Evolutionary conservation across 2,329 filamentous ascomycete genomes (phyloP).

Genomic region (Fusarium staphyleae): DNA sequence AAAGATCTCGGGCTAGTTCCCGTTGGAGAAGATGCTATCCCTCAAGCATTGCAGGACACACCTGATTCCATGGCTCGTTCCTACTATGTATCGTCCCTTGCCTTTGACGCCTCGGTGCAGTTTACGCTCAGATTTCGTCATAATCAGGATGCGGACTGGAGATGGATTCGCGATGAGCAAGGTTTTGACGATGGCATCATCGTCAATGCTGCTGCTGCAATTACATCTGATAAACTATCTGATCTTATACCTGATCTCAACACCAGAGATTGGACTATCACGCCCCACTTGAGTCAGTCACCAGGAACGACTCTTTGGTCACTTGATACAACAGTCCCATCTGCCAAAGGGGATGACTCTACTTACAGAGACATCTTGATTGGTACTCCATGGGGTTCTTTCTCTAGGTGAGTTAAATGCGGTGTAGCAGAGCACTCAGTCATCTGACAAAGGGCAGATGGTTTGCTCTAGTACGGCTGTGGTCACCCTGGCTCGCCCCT

Average conservation of each 20-base stretch:
- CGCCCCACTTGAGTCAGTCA: conserved; percentile 67
- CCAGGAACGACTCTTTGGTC: conserved; percentile 75
- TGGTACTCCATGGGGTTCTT: conserved; percentile 66
- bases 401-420: conserved; percentile 57
- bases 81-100: conserved; percentile 63
- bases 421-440: too few species aligned
- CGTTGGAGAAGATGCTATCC: conserved; percentile 39
- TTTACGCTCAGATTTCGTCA: conserved; percentile 78
- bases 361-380: conserved; percentile 63
- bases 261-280: conserved; percentile 58
- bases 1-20: conserved; percentile 56
- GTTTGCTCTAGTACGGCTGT: conserved; percentile 82
- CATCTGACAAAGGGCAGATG: conserved; percentile 58
- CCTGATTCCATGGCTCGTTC: conserved; percentile 44
- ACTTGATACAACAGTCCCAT: conserved; percentile 63
- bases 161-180: conserved; percentile 72
- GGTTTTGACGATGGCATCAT: conserved; percentile 70
- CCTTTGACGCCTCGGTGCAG: conserved; percentile 56
- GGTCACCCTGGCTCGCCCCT: conserved; percentile 87
- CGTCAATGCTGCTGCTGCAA: conserved; percentile 49
- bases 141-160: conserved; percentile 63
- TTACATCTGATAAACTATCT: conserved; percentile 52
- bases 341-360: conserved; percentile 65
- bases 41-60: conserved; percentile 59
- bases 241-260: conserved; percentile 67